Evolutionary conservation across 2,329 filamentous ascomycete species (phyloP), one percentile per base, ranked within the genome.

Genomic region (Diaporthe vaccinii): DNA sequence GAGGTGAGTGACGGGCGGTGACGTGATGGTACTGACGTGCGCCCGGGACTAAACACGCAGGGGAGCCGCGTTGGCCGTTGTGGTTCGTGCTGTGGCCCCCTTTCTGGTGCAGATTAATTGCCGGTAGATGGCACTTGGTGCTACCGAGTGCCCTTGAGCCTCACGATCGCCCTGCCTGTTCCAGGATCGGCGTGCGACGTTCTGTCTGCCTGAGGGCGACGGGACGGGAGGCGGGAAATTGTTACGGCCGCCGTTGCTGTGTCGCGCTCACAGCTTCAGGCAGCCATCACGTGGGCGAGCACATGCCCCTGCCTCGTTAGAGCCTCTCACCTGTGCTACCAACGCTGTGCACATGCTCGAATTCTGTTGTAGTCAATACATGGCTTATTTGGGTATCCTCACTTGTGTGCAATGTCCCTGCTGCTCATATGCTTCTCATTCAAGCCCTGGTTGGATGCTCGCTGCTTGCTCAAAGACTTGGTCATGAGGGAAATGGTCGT

Each of bases 251-350:
- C 41, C 3, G 31, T 57, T 46, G 31, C 22, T n/a, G 44, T 51
- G 59, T 62, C 39, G 20, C 44, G 46, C 65, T 55, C 65, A 69
- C 65, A 69, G 65, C 46, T 76, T 72, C 41, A 76, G 75, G 75
- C 72, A 74, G 72, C 72, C 75, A 55, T 76, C 75, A 74, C 75
- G 72, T 74, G 75, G 41, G 58, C 17, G 49, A 17, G 49, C 72
- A 67, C 44, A 61, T 59, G 49, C 57, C 65, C 14, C 53, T 49
- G 71, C 58, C 58, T 51, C 46, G 65, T 39, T 55, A 25, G 15
- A 20, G 7, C 46, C 39, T 55, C 31, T 53, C 46, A 69, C 46
- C 49, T 51, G 65, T 51, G 3, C 46, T 53, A 20, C 44, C 31
- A 25, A 17, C 31, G 31, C 22, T 17, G 5, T 39, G 4, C 25